Evolutionary conservation across 495 filamentous ascomycete genomes (phyloP).

Genomic region (Penicillium diatomitis): DNA sequence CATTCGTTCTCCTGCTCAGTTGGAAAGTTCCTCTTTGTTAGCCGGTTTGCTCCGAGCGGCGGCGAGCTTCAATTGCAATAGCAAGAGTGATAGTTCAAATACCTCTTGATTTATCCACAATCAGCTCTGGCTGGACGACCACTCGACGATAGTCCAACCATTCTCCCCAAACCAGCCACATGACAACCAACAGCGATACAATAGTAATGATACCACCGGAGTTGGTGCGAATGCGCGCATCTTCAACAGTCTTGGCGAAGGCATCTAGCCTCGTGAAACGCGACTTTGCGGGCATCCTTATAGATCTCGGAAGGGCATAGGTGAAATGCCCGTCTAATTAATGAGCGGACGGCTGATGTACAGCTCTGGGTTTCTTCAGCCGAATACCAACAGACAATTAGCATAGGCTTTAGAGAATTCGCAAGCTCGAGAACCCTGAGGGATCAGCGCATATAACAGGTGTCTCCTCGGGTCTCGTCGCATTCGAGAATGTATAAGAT

Average conservation of each 20-base stretch:
- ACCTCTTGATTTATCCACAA: constrained; percentile 96
- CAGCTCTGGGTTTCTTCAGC: constrained; percentile 1
- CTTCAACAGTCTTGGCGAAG: constrained; percentile 97
- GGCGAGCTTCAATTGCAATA: no score
- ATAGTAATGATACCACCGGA: constrained; percentile 94
- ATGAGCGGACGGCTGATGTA: constrained; percentile 1
- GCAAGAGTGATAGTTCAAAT: constrained; percentile 1
- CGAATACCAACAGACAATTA: constrained; percentile 2
- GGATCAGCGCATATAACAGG: not conserved
- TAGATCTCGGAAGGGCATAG: constrained; percentile 23
- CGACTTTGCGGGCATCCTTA: constrained; percentile 50
- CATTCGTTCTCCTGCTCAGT: constrained; percentile 77
- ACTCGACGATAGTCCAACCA: constrained; percentile 88
- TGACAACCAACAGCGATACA: constrained; percentile 71
- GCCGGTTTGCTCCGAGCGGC: not conserved
- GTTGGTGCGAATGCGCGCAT: constrained; percentile 95
- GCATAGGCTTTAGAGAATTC: constrained; percentile 6
- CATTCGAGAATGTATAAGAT: not conserved
- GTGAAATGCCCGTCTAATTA: constrained; percentile 1
- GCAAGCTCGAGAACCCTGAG: constrained; percentile 5
- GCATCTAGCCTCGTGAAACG: constrained; percentile 94
- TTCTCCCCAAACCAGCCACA: constrained; percentile 89
- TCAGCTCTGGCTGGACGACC: constrained; percentile 79
- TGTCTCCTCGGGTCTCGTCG: not conserved
- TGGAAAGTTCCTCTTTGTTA: not conserved